Evolutionary conservation across 2,329 filamentous ascomycete genomes (phyloP).

Genomic region (Aspergillus brunneoviolaceus): DNA sequence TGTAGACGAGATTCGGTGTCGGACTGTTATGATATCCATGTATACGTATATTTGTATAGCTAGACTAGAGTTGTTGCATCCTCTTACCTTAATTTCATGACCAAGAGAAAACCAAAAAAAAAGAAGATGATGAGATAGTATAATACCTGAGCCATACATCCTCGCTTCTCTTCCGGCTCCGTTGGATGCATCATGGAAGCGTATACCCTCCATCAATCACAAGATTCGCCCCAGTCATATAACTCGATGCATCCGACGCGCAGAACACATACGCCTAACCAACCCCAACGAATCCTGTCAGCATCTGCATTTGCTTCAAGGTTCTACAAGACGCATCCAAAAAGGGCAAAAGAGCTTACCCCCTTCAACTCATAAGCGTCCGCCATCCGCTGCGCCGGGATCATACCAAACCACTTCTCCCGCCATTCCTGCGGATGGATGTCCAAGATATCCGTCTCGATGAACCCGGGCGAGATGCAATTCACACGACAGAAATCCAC

Average conservation of each 20-base stretch:
- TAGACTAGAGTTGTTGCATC: background rate
- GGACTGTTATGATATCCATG: background rate
- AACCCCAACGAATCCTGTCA: background rate
- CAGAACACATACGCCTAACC: conserved; percentile 29
- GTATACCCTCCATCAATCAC: conserved; percentile 52
- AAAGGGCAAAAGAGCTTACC: conserved; percentile 17
- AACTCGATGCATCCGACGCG: conserved; percentile 49
- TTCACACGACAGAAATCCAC: conserved; percentile 43
- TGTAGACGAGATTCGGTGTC: background rate
- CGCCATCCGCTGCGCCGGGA: conserved; percentile 40
- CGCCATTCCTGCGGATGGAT: conserved; percentile 32
- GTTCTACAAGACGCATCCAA: too few species aligned
- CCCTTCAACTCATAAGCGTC: conserved; percentile 42
- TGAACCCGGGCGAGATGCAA: conserved; percentile 43
- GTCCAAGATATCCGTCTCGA: conserved; percentile 42
- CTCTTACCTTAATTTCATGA: background rate
- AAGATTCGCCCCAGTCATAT: conserved; percentile 51
- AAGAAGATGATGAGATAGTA: too few species aligned
- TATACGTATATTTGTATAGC: background rate
- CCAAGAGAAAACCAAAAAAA: background rate
- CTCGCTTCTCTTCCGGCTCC: too few species aligned
- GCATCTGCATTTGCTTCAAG: background rate
- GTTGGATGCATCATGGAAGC: conserved; percentile 35
- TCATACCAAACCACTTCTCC: conserved; percentile 41
- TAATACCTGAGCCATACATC: too few species aligned